A percentile compares a stretch with the other conserved stretches of the same genome.
Evolutionary conservation across 495 filamentous ascomycete genomes (phyloP).

Genomic region (Aspergillus bertholletiae): DNA sequence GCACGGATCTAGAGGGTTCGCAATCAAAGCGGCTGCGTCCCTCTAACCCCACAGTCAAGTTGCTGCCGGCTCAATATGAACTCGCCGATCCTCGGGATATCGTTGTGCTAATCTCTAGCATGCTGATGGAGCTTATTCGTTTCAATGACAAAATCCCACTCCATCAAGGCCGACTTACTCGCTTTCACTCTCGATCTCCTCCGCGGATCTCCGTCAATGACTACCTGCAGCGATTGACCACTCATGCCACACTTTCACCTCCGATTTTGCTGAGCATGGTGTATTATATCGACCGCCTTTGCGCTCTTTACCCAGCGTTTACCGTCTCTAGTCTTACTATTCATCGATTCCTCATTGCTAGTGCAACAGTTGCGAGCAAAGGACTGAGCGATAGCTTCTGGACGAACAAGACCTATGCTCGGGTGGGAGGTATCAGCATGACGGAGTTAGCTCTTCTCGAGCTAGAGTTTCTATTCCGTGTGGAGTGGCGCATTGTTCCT

Average conservation of each 20-base stretch:
- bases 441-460: conserved; percentile 90
- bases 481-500: conserved; percentile 96
- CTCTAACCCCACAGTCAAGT: conserved; percentile 57
- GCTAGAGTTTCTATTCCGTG: conserved; percentile 83
- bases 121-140: conserved; percentile 90
- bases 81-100: conserved; percentile 75
- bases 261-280: conserved; percentile 99
- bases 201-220: conserved; percentile 91
- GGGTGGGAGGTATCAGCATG: conserved; percentile 86
- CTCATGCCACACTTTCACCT: conserved; percentile 88
- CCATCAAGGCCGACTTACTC: conserved; percentile 75
- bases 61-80: conserved; percentile 75
- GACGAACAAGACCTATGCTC: conserved; percentile 94
- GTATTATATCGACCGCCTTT: conserved; percentile 96
- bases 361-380: conserved; percentile 92
- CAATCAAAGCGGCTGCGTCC: conserved; percentile 51
- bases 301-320: conserved; percentile 85
- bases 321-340: conserved; percentile 93
- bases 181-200: conserved; percentile 93
- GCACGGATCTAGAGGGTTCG: conserved; percentile 46
- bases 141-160: conserved; percentile 89
- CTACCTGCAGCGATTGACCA: conserved; percentile 87
- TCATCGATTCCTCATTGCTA: conserved; percentile 93
- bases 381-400: conserved; percentile 95
- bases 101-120: conserved; percentile 85